Evolutionary conservation across 495 filamentous ascomycete species (phyloP).

Genomic region (Rostrohypoxylon terebratum): DNA sequence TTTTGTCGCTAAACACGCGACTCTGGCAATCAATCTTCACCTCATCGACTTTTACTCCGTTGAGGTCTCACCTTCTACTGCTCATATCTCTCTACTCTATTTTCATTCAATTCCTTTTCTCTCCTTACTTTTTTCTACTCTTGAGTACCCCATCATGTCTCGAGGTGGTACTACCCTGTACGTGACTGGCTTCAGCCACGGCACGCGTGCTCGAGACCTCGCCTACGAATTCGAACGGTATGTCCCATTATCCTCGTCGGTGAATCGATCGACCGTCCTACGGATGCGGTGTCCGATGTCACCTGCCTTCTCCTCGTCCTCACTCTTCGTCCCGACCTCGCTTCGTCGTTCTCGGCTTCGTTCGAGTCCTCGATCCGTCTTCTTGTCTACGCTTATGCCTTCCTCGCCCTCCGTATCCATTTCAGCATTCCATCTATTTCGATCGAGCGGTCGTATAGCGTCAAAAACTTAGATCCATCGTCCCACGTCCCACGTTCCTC

Average conservation of each 20-base stretch:
- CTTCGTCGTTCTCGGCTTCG: slow-evolving; percentile 54
- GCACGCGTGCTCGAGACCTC: slow-evolving; percentile 98
- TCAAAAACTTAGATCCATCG: slow-evolving; percentile 44
- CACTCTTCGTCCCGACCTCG: slow-evolving; percentile 46
- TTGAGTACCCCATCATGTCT: slow-evolving; percentile 73
- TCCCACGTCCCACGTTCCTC: slow-evolving; percentile 55
- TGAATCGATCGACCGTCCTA: slow-evolving; percentile 52
- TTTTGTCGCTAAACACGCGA: slow-evolving; percentile 31
- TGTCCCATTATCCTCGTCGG: slow-evolving; percentile 65
- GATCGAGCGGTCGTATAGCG: slow-evolving; percentile 69
- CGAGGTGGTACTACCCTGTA: slow-evolving; percentile 94
- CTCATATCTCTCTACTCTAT: slow-evolving; percentile 20
- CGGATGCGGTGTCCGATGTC: slow-evolving; percentile 53
- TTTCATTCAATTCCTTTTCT: slow-evolving; percentile 40
- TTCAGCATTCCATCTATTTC: slow-evolving; percentile 55
- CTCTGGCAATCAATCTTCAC: slow-evolving; percentile 18
- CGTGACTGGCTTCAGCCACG: slow-evolving; percentile 96
- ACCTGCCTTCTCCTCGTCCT: slow-evolving; percentile 50
- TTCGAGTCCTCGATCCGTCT: slow-evolving; percentile 54
- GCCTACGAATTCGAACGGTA: slow-evolving; percentile 95
- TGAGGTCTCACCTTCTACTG: slow-evolving; percentile 26
- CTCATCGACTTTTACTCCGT: slow-evolving; percentile 20
- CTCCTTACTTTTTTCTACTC: slow-evolving; percentile 32
- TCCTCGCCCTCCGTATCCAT: slow-evolving; percentile 54
- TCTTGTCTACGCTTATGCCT: slow-evolving; percentile 56